Evolutionary conservation across 2,329 filamentous ascomycete genomes (phyloP), one percentile per base, ranked within the genome.

Genomic region (Aspergillus texensis): DNA sequence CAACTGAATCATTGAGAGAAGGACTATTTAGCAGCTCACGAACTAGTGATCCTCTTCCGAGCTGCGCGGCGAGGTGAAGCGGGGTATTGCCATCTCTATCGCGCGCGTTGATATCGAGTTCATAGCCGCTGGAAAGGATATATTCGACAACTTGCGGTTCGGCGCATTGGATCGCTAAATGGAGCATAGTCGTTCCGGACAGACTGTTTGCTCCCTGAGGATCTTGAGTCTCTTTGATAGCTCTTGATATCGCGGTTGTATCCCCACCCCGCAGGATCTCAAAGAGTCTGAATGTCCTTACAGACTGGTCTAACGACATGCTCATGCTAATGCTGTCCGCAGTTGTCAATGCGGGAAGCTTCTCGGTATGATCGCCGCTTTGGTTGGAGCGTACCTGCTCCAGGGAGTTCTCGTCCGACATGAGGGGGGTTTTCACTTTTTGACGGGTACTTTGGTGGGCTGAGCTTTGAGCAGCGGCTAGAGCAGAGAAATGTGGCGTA

Each of bases 31-130:
- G 84, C 58, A 99, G 83, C 64, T 97, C 85, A 66, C 90, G 90
- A 61, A 99, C 94, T 9, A 97, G 86, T 3, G 90, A 86, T 0
- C 87, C 87, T 52, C 95, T 88, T 14, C 94, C 94, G 59, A 98
- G 89, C 61, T 87, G 84, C 34, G 94, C 91, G 10, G 95, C 95
- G 43, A 98, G 80, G 77, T 98, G 94, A 58, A 99, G 85, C 26
- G 95, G 90, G 1, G 94, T 97, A 77, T 98, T 99, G 65, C 95
- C 95, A 71, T 98, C 94, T 70, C 91, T 91, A 79, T 99, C 95
- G 65, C 91, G 89, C 46, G 91, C 89, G 77, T 98, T 99, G 76
- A 98, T 82, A 74, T 98, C 93, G 60, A 96, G 83, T 48, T 79
- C 84, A 34, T 90, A 88, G 65, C 92, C 83, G 58, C 85, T 84